A percentile compares a stretch with the other conserved stretches of the same genome.
Conservation (phyloP, 805 yeast species). For the Yamadazyma ubonensis region DNA sequence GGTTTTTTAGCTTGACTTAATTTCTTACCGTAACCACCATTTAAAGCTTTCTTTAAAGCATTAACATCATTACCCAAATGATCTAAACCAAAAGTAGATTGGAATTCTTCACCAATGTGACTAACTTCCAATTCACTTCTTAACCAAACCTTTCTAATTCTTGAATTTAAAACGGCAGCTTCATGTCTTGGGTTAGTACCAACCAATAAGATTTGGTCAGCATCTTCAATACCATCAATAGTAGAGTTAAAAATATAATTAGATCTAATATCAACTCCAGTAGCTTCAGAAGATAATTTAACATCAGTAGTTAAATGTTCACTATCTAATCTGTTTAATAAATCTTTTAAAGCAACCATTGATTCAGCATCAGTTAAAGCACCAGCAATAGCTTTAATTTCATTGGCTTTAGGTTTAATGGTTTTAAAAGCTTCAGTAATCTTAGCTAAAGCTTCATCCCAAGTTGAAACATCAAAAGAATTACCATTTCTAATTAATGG, state of each 20-base stretch:
- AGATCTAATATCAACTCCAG: slow-evolving; percentile 73
- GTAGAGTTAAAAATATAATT: slow-evolving; percentile 79
- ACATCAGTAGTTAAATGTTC: slow-evolving; percentile 78
- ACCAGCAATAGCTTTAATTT: slow-evolving; percentile 79
- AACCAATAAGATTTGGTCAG: slow-evolving; percentile 75
- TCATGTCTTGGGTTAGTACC: slow-evolving; percentile 90
- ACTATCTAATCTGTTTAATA: slow-evolving; percentile 72
- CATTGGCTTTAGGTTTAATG: slow-evolving; percentile 61
- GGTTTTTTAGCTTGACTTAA: slow-evolving; percentile 69
- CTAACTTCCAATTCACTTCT: slow-evolving; percentile 64
- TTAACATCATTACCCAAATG: slow-evolving; percentile 61
- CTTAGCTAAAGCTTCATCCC: slow-evolving; percentile 81
- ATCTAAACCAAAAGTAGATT: slow-evolving; percentile 67
- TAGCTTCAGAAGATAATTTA: slow-evolving; percentile 52
- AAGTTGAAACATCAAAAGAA: slow-evolving; percentile 69
- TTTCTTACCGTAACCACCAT: slow-evolving; percentile 68
- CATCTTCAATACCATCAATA: slow-evolving; percentile 75
- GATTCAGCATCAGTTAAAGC: slow-evolving; percentile 81
- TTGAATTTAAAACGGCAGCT: slow-evolving; percentile 83
- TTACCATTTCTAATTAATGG: slow-evolving; percentile 74
- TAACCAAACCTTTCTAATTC: slow-evolving; percentile 81
- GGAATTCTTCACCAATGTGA: slow-evolving; percentile 73
- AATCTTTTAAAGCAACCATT: slow-evolving; percentile 77
- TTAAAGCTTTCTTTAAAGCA: slow-evolving; percentile 57
- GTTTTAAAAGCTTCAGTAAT: slow-evolving; percentile 61